Evolutionary conservation across 306 rosid genomes (phyloP).

Genomic region (Medicago ruthenica): DNA sequence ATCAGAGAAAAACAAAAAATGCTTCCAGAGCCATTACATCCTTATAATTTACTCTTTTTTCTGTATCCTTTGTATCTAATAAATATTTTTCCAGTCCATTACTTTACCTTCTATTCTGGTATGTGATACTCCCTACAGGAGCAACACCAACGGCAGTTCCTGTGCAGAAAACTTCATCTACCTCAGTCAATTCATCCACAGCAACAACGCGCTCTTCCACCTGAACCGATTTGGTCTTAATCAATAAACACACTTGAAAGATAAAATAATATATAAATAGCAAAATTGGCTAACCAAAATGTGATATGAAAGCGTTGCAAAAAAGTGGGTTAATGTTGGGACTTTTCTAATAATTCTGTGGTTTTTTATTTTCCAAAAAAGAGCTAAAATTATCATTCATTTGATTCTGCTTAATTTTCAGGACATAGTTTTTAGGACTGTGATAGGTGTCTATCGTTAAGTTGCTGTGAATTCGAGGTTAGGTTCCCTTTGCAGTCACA

Average conservation of each 20-base stretch:
- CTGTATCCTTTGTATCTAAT: neutral
- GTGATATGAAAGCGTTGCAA: neutral
- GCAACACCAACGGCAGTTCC: conserved; percentile 95
- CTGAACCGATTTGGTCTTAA: conserved; percentile 43
- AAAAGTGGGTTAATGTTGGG: neutral
- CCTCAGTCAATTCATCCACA: conserved; percentile 75
- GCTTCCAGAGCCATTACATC: no score
- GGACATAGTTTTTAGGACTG: neutral
- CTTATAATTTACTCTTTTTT: neutral
- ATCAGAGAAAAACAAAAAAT: no score
- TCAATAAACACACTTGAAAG: neutral
- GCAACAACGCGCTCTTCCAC: conserved; percentile 66
- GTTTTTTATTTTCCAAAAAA: neutral
- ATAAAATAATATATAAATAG: neutral
- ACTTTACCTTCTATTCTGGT: conserved; percentile 57
- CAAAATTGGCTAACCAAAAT: neutral
- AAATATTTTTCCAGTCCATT: neutral
- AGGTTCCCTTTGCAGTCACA: no score
- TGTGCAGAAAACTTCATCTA: conserved; percentile 87
- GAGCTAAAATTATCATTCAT: no score
- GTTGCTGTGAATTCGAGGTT: no score
- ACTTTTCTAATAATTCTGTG: neutral
- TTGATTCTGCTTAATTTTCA: no score
- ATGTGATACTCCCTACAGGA: conserved; percentile 73
- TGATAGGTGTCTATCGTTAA: neutral